Base-by-base conservation (phyloP, 495 filamentous ascomycete species). In the Hypoxylon intermedium region DNA sequence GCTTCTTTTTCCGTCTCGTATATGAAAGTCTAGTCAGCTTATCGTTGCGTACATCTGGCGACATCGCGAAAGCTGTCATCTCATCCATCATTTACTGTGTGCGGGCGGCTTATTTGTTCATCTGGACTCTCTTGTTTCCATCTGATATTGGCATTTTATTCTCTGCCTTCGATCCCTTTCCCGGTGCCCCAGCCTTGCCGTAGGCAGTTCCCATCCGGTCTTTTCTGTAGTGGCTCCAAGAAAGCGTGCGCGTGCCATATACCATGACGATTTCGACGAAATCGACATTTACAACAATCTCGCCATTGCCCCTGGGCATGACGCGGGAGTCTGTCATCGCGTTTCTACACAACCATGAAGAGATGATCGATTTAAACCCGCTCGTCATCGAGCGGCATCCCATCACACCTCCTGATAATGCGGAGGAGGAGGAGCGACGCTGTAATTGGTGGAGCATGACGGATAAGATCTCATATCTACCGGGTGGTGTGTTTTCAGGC, bases 341-440 rank as follows among this genome's bases (percentile, higher is more conserved):
- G 20, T 87, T 87, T 16, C 81, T 93, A 5, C 88, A 90, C 72
- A 82, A 84, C 66, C 89, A 92, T 67, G 71, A 77, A 34, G 85
- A 85, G 54, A 92, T 94, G 83, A 93, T 93, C 64, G 86, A 90
- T 37, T 77, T 92, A 20, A 94, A 92, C 70, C 90, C 90, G 0
- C 80, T 93, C 5, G 89, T 94, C 44, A 82, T 87, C 40, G 82
- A 87, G 31, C 82, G 88, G 34, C 80, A 86, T 51, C 79, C 79
- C 0, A 87, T 87, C 70, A 78, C 78, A 18, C 77, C 88, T 0
- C 89, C 89, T 0, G 65, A 75, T 9, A 78, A 86, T 67, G 85
- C 88, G 5, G 63, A 76, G 5, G 70, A 82, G 6, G 90, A 94
- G 57, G 87, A 92, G 71, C 81, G 75, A 42, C 77, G 85, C 51